These are phyloP conservation scores for Echeveria elegans DNA, from an alignment of 164 flowering plant species.

Conservation along the genomic window DNA sequence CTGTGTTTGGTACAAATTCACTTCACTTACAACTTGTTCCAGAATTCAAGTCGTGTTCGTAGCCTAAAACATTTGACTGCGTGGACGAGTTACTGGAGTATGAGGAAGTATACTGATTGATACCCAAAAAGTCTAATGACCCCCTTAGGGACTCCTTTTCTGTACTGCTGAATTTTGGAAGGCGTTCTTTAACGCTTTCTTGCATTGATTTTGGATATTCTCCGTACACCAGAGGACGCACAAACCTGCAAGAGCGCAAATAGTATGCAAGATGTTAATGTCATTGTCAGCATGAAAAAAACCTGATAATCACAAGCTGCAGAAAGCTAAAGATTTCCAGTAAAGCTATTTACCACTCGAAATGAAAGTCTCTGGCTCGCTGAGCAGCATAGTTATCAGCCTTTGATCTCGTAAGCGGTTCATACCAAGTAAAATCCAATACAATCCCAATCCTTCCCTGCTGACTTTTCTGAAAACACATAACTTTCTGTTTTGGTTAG, in stretches of 20 bases:
- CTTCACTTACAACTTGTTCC: conserved; percentile 57
- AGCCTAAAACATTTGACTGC: conserved; percentile 22
- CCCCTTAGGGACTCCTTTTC: conserved; percentile 55
- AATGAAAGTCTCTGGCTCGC: conserved; percentile 64
- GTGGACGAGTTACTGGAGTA: conserved; percentile 42
- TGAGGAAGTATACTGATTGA: conserved; percentile 59
- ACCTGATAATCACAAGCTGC: neutral
- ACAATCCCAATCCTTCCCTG: conserved; percentile 68
- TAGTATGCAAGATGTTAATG: neutral
- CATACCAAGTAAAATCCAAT: conserved; percentile 71
- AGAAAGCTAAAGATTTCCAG: neutral
- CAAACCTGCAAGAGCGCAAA: conserved; percentile 29
- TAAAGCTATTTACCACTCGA: conserved; percentile 49
- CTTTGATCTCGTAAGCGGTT: conserved; percentile 45
- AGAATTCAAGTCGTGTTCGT: conserved; percentile 48
- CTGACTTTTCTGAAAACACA: conserved; percentile 31
- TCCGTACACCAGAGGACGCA: conserved; percentile 59
- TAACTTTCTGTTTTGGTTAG: neutral
- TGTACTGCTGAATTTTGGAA: conserved; percentile 45
- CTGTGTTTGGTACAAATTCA: neutral
- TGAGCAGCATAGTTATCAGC: conserved; percentile 64
- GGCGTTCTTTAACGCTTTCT: conserved; percentile 39
- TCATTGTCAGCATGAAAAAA: no score
- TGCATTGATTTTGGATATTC: conserved; percentile 60
- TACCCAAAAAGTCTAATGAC: conserved; percentile 50